Percentiles rank a stretch among this genome's conserved stretches.
Conservation (phyloP, 2,329 filamentous ascomycete species). For the Fusarium stilboides region DNA sequence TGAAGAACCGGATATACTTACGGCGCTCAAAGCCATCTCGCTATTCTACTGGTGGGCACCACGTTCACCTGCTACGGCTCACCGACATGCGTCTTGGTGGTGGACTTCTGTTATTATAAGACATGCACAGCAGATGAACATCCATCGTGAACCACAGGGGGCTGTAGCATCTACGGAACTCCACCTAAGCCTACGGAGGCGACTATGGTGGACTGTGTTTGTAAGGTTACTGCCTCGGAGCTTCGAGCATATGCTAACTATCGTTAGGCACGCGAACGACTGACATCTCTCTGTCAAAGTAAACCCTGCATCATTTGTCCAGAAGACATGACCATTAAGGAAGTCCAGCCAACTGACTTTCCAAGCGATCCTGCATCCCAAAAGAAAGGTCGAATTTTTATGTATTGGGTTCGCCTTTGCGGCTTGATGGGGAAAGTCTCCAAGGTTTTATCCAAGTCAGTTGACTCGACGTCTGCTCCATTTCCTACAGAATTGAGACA, state of each 20-base stretch:
- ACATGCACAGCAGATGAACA: constrained; percentile 61
- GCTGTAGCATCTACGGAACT: constrained; percentile 4
- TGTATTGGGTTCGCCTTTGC: constrained; percentile 60
- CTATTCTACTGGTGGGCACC: constrained; percentile 64
- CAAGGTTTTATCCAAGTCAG: constrained; percentile 52
- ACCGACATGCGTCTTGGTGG: constrained; percentile 61
- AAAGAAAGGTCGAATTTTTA: constrained; percentile 57
- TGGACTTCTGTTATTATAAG: constrained; percentile 62
- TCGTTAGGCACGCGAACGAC: constrained; percentile 38
- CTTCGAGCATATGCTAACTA: neutral
- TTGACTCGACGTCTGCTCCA: constrained; percentile 4
- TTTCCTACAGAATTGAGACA: constrained; percentile 37
- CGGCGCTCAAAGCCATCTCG: constrained; percentile 55
- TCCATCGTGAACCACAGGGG: constrained; percentile 57
- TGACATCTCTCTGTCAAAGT: constrained; percentile 60
- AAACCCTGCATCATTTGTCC: constrained; percentile 61
- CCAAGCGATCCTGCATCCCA: constrained; percentile 52
- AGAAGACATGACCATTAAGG: constrained; percentile 58
- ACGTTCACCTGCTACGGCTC: constrained; percentile 55
- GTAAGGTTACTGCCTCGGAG: constrained; percentile 2
- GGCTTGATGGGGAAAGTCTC: constrained; percentile 58
- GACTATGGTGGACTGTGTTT: constrained; percentile 45
- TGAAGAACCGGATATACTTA: constrained; percentile 57
- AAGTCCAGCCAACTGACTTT: constrained; percentile 58
- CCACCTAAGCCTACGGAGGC: constrained; percentile 29